Evolutionary conservation across 2,329 filamentous ascomycete species (phyloP), one percentile per base, ranked within the genome.

Genomic region (Thermothelomyces thermophilus): DNA sequence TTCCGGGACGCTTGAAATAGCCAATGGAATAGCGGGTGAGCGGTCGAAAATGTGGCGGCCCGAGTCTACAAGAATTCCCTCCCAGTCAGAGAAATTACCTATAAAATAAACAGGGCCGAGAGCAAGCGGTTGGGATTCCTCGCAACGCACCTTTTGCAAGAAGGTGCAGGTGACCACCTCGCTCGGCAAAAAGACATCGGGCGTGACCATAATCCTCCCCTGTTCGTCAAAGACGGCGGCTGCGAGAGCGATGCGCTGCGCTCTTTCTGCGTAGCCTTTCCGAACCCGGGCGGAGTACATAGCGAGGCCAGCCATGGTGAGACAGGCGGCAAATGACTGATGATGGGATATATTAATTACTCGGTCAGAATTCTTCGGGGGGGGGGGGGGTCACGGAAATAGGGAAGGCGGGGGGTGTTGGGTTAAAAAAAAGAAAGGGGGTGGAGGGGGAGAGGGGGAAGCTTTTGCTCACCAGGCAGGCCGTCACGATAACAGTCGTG

Each of bases 21-120:
- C 90, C 90, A 95, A 43, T 90, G 81, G 66, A 93, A 95, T 1
- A 90, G 80, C 0, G 86, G 80, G 62, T 95, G 88, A 0, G 80
- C 79, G 20, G 82, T 82, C 49, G 82, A 82, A 60, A 95, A 90
- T 13, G 83, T 79, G 53, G 94, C 87, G 52, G 83, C 80, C 46
- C 84, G 79, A 24, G 80, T 82, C 63, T 59, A 34, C n/a, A n/a
- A n/a, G n/a, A n/a, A n/a, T 35, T 11, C 14, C 33, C 5, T 11
- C 33, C 16, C 13, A 14, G 16, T 14, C 14, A 16, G 33, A 35
- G 8, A 16, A 3, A n/a, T n/a, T n/a, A n/a, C n/a, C n/a, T n/a
- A n/a, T n/a, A n/a, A n/a, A n/a, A n/a, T n/a, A n/a, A n/a, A n/a
- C n/a, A n/a, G n/a, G n/a, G n/a, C n/a, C n/a, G n/a, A n/a, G n/a